Base-by-base conservation (phyloP, 352 stramenopile genomes). In the Pythium aristosporum region DNA sequence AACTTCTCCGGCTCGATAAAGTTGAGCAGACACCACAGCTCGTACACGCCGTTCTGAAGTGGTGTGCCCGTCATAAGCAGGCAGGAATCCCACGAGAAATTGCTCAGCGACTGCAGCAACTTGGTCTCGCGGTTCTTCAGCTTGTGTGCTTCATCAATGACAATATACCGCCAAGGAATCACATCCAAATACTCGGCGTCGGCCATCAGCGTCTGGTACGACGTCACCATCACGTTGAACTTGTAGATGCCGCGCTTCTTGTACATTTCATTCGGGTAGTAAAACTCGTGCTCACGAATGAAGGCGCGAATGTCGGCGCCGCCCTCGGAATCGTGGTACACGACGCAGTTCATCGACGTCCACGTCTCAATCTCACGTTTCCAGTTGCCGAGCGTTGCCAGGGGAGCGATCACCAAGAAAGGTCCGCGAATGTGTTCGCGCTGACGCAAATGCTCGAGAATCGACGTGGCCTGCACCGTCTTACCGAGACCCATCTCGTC, bases 11-110 rank as follows among this genome's bases (percentile, higher is more conserved):
- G 88, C 47, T 99, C 96, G 42, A 99, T 98, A 55, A 99, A 99
- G 73, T 99, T 98, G 18, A 99, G 73, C 28, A 99, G 78, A 55
- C 97, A 97, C 97, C 97, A 99, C 34, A 99, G 85, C 81, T 99
- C 98, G 67, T 98, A 92, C 46, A 99, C 97, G 61, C 98, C 98
- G 79, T 99, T 99, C 72, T 99, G 97, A 60, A 99, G 91, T 21
- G 96, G 96, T 36, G 97, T 99, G 52, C 97, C 97, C 6, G 97
- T 99, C 72, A 99, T 93, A 13, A 99, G 79, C 7, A 99, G 69
- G 41, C 96, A 98, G 5, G 85, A 92, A 63, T 96, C 87, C 82
- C 84, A 94, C 25, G 76, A 80, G 55, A 96, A 94, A 18, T 80
- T 79, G 2, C 79, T 76, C 15, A 99, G 76, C 37, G 95, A 86